Evolutionary conservation across 176 grass and related monocot species (phyloP).

Genomic region (Coix lacrymajobi): DNA sequence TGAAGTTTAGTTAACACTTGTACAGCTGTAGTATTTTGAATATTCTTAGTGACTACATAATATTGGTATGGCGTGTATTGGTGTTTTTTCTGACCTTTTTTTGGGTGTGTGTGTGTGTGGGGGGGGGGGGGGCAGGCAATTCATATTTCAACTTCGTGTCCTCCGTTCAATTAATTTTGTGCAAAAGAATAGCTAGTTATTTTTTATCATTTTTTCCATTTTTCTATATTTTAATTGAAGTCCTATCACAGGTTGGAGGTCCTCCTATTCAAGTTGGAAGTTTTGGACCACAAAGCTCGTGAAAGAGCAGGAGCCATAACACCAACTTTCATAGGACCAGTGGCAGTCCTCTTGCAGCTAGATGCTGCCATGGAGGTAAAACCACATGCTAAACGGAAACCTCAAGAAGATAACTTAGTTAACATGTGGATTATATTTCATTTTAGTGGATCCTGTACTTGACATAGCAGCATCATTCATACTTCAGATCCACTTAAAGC

Average conservation of each 20-base stretch:
- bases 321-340: constrained; percentile 66
- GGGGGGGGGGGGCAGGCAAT: no score
- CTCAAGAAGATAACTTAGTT: background rate
- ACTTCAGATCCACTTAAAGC: background rate
- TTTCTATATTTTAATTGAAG: constrained; percentile 6
- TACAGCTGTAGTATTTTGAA: background rate
- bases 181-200: background rate
- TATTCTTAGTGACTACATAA: background rate
- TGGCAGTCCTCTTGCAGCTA: constrained; percentile 84
- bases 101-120: no score
- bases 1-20: background rate
- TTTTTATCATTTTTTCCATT: background rate
- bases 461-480: background rate
- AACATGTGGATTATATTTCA: background rate
- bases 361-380: constrained; percentile 87
- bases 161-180: background rate
- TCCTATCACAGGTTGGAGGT: constrained; percentile 65
- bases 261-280: constrained; percentile 89
- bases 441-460: constrained; percentile 10
- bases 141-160: background rate
- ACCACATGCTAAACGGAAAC: constrained; percentile 1
- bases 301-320: constrained; percentile 86
- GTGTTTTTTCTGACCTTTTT: background rate
- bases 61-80: background rate
- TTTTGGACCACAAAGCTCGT: constrained; percentile 93